Percentiles rank a stretch among this genome's conserved stretches.
Conservation (phyloP, 2,329 filamentous ascomycete species). For the Septoria linicola region DNA sequence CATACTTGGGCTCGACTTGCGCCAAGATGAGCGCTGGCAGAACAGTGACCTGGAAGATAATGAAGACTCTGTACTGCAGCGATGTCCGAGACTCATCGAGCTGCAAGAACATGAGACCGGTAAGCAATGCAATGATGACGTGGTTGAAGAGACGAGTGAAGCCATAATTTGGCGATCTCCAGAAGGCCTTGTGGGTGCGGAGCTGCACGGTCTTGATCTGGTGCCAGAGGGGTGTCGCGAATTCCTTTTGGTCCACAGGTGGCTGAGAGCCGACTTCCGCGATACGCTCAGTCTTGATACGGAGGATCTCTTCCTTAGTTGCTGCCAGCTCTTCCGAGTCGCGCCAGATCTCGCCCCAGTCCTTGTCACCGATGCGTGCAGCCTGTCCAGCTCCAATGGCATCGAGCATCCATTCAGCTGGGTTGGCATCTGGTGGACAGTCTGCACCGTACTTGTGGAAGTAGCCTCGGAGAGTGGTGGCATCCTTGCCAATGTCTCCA, state of each 20-base stretch:
- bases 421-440: slow-evolving; percentile 68
- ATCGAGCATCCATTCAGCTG: slow-evolving; percentile 83
- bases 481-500: slow-evolving; percentile 77
- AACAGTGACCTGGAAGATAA: slow-evolving; percentile 86
- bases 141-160: slow-evolving; percentile 87
- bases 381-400: slow-evolving; percentile 74
- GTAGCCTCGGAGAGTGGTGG: slow-evolving; percentile 63
- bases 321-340: slow-evolving; percentile 68
- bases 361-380: slow-evolving; percentile 68
- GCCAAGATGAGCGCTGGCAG: slow-evolving; percentile 79
- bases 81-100: slow-evolving; percentile 73
- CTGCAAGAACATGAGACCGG: slow-evolving; percentile 75
- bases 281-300: slow-evolving; percentile 63
- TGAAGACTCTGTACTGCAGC: slow-evolving; percentile 82
- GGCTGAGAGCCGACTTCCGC: slow-evolving; percentile 47
- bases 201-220: slow-evolving; percentile 74
- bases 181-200: slow-evolving; percentile 76
- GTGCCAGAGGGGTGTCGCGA: slow-evolving; percentile 74
- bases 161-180: slow-evolving; percentile 83
- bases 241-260: slow-evolving; percentile 65
- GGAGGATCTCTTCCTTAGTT: slow-evolving; percentile 64
- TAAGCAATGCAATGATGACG: slow-evolving; percentile 72
- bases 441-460: slow-evolving; percentile 41
- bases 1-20: slow-evolving; percentile 82
- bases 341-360: slow-evolving; percentile 79